These are phyloP conservation scores for Coemansia sp. DNA, from an alignment of 192 early-diverging fungal genomes.

Conservation along the genomic window DNA sequence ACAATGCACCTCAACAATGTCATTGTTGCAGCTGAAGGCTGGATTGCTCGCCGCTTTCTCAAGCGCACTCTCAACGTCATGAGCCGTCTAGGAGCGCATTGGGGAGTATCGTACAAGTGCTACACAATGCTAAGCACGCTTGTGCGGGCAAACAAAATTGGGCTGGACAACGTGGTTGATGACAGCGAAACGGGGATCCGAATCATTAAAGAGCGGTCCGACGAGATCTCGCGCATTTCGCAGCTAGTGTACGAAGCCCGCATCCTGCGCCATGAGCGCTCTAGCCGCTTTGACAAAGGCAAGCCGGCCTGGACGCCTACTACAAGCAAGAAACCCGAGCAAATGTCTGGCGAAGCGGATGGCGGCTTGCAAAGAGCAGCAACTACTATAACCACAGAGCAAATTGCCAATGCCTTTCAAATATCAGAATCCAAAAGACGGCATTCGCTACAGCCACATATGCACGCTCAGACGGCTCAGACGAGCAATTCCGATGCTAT, in stretches of 20 bases:
- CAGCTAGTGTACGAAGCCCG: conserved; percentile 36
- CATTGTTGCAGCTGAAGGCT: conserved; percentile 48
- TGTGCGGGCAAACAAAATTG: conserved; percentile 45
- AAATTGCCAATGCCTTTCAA: too few relatives aligned
- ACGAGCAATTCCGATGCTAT: too few relatives aligned
- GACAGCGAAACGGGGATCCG: conserved; percentile 21
- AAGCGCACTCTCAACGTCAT: conserved; percentile 53
- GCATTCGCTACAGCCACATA: too few relatives aligned
- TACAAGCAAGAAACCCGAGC: background rate
- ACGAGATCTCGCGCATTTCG: conserved; percentile 25
- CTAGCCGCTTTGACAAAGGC: conserved; percentile 1
- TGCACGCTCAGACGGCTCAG: too few relatives aligned
- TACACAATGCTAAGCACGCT: conserved; percentile 52
- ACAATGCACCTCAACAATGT: conserved; percentile 54
- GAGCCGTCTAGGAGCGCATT: conserved; percentile 50
- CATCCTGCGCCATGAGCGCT: conserved; percentile 10
- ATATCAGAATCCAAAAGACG: too few relatives aligned
- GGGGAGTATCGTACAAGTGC: conserved; percentile 54
- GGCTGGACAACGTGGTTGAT: conserved; percentile 32
- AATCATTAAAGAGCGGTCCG: conserved; percentile 30
- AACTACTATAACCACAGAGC: too few relatives aligned
- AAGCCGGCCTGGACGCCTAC: background rate
- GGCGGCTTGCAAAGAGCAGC: too few relatives aligned
- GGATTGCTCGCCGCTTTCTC: conserved; percentile 49
- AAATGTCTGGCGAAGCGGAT: too few relatives aligned